These are phyloP conservation scores for Neurospora sp. DNA, from an alignment of 2,329 filamentous ascomycete species.

Conservation along the genomic window DNA sequence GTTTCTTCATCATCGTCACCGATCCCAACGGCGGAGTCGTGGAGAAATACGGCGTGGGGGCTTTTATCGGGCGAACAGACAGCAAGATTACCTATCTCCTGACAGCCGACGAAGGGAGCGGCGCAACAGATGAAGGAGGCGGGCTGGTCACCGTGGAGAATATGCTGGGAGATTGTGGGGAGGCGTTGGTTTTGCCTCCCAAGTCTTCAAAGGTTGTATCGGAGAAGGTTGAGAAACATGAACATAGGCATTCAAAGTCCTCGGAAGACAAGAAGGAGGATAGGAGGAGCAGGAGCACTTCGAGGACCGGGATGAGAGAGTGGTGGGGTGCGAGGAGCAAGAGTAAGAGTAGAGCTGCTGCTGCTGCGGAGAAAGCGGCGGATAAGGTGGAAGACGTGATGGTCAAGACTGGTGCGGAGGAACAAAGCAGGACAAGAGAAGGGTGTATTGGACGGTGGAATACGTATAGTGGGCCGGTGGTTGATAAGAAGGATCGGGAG, in stretches of 20 bases:
- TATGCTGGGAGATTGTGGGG: conserved; percentile 37
- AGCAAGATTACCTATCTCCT: conserved; percentile 54
- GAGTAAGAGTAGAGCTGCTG: conserved; percentile 13
- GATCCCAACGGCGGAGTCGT: conserved; percentile 41
- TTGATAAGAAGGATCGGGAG: conserved; percentile 25
- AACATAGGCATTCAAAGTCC: background rate
- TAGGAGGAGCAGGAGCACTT: conserved; percentile 1
- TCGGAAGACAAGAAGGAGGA: background rate
- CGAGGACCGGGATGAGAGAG: conserved; percentile 2
- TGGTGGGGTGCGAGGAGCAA: conserved; percentile 17
- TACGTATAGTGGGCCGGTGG: conserved; percentile 13
- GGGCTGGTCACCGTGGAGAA: conserved; percentile 44
- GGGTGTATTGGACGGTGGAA: conserved; percentile 28
- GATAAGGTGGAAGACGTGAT: conserved; percentile 9
- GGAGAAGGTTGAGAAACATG: background rate
- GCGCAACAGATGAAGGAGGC: conserved; percentile 45
- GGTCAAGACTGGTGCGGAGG: background rate
- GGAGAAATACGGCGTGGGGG: conserved; percentile 46
- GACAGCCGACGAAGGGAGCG: conserved; percentile 44
- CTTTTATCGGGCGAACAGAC: conserved; percentile 50
- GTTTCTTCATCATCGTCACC: conserved; percentile 49
- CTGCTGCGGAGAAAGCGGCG: conserved; percentile 7
- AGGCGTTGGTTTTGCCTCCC: conserved; percentile 22
- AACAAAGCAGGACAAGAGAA: conserved; percentile 12
- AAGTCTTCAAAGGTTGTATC: background rate